Base-by-base conservation (phyloP, 1,284 basidiomycete genomes). In the Leccinum holopus region DNA sequence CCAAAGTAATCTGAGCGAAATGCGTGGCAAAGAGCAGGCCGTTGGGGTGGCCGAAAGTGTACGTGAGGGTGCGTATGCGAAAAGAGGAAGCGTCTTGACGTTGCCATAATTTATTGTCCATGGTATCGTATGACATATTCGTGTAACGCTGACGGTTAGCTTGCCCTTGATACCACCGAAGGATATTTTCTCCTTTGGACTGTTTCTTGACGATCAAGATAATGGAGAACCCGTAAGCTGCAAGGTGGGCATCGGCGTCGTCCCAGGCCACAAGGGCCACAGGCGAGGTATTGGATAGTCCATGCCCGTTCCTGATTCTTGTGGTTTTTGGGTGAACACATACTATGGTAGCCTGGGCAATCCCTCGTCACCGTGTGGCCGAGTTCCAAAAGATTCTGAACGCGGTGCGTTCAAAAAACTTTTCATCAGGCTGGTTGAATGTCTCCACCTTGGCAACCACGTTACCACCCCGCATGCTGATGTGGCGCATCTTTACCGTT, bases 81-180 rank as follows among this genome's bases (percentile, higher is more conserved):
- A 98, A 61, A 98, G 86, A 58, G 95, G 95, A 32, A 96, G 87
- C 0, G 94, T 97, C 81, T 94, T 95, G 77, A 97, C 87, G 72
- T 92, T 90, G 66, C 97, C 96, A 71, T 95, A 10, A 32, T 32
- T 32, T 92, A 78, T 94, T 95, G 79, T 97, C 96, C 82, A 94
- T 91, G 2, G 95, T 90, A 74, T 98, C 95, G 81, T 97, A 98
- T 9, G 92, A 91, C 91, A 99, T 97, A 70, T 96, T 94, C 95
- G 98, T 98, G 82, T 98, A 98, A 49, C 97, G 90, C 74, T 97
- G 92, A 58, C 97, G 93, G 69, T 98, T 98, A 5, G 91, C 95
- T 76, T 98, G 95, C 97, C 97, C 79, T 97, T 98, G 79, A 98
- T 92, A 78, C 97, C 97, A 83, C 97, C 97, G 70, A 99, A 99